Percentiles rank a stretch among this genome's conserved stretches.
Evolutionary conservation across 306 rosid genomes (phyloP).

Genomic region (Glycine tomentella): DNA sequence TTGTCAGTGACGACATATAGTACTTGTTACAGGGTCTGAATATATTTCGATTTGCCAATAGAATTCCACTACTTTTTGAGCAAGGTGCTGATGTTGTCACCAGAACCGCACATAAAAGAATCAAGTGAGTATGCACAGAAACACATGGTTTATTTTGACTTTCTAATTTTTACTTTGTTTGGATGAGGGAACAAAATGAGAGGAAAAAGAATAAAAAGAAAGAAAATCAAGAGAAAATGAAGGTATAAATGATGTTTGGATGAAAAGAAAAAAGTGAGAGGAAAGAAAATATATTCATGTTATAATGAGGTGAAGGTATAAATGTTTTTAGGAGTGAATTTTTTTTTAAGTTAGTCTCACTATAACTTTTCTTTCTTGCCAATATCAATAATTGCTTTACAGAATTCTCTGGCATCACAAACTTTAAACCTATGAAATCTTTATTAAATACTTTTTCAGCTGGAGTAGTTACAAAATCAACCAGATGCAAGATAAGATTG

Average conservation of each 20-base stretch:
- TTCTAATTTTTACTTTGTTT: neutral
- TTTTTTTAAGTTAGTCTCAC: neutral
- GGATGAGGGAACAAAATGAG: neutral
- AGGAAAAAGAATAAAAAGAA: neutral
- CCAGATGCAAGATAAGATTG: constrained; percentile 93
- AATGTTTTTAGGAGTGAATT: neutral
- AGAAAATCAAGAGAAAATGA: neutral
- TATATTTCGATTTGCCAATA: constrained; percentile 94
- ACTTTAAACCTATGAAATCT: constrained; percentile 9
- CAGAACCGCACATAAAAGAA: constrained; percentile 91
- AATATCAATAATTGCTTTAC: constrained; percentile 30
- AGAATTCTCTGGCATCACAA: constrained; percentile 30
- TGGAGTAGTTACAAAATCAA: constrained; percentile 96
- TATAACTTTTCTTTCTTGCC: neutral
- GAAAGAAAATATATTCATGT: neutral
- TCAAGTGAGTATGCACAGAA: constrained; percentile 64
- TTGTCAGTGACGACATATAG: constrained; percentile 34
- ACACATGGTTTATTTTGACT: constrained; percentile 17
- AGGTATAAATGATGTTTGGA: neutral
- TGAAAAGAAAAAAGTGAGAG: neutral
- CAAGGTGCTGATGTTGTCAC: constrained; percentile 99
- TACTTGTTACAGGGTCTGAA: constrained; percentile 79
- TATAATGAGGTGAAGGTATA: neutral
- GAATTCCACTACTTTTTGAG: constrained; percentile 99
- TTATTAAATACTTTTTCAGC: constrained; percentile 53